phyloP scores from a whole-genome alignment of 169 alveolate species.

The Plasmodium yoelii region DNA sequence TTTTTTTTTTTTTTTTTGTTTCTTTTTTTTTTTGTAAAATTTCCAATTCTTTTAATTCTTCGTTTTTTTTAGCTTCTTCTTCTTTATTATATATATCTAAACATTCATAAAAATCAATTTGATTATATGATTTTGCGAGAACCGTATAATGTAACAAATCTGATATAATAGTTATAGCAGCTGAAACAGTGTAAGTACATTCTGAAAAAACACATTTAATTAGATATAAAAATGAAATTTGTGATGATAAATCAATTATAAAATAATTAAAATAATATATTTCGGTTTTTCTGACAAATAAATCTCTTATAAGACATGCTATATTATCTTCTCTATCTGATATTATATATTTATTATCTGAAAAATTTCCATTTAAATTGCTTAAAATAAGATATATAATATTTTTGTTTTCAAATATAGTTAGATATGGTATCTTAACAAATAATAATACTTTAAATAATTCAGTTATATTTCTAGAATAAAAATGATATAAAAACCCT shows the following conservation, averaged over 20 bases:
- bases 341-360: slow-evolving; percentile 9
- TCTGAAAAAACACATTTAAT: slow-evolving; percentile 58
- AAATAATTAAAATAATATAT: slow-evolving; percentile 74
- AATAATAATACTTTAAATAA: slow-evolving; percentile 44
- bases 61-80: slow-evolving; percentile 22
- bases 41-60: slow-evolving; percentile 4
- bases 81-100: slow-evolving; percentile 47
- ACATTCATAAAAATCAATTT: slow-evolving; percentile 57
- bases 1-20: slow-evolving; percentile 17
- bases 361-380: slow-evolving; percentile 48
- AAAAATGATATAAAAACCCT: slow-evolving; percentile 58
- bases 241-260: slow-evolving; percentile 43
- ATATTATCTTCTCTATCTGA: slow-evolving; percentile 67
- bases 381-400: slow-evolving; percentile 45
- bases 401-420: slow-evolving; percentile 51
- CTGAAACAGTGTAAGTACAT: slow-evolving; percentile 56
- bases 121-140: slow-evolving; percentile 28
- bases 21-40: neutral
- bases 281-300: slow-evolving; percentile 52
- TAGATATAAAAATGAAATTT: slow-evolving; percentile 34
- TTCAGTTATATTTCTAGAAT: slow-evolving; percentile 71
- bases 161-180: slow-evolving; percentile 64
- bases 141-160: slow-evolving; percentile 48
- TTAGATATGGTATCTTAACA: slow-evolving; percentile 51
- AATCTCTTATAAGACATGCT: slow-evolving; percentile 63